Evolutionary conservation across 805 yeast genomes (phyloP).

Genomic region (Candida loeiensis): DNA sequence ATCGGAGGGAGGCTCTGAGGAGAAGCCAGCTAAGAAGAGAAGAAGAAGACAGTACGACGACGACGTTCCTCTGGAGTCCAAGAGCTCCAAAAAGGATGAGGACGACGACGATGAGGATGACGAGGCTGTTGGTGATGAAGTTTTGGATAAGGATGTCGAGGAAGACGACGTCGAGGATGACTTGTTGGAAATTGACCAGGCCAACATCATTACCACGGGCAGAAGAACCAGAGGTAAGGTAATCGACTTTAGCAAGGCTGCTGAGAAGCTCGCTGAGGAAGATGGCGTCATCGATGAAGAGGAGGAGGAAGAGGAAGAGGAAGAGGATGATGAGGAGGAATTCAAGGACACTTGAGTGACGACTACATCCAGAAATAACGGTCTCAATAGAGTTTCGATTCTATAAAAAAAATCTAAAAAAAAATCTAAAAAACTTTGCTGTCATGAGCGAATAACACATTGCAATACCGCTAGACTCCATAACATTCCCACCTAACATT

Average conservation of each 20-base stretch:
- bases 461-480: too few relatives aligned
- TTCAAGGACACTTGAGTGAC: not conserved
- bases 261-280: conserved; percentile 60
- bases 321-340: conserved; percentile 4
- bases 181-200: conserved; percentile 70
- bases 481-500: not conserved
- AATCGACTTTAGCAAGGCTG: conserved; percentile 80
- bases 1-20: conserved; percentile 13
- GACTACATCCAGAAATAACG: not conserved
- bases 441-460: too few relatives aligned
- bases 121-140: conserved; percentile 47
- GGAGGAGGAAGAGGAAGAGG: conserved; percentile 45
- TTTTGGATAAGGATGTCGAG: conserved; percentile 49
- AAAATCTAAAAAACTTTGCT: not conserved
- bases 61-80: conserved; percentile 47
- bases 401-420: conserved; percentile 2
- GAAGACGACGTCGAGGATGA: conserved; percentile 77
- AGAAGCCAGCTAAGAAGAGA: conserved; percentile 44
- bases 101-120: conserved; percentile 44
- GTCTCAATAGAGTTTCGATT: not conserved
- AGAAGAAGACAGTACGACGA: conserved; percentile 58
- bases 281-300: conserved; percentile 36
- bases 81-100: conserved; percentile 15
- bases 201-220: conserved; percentile 80
- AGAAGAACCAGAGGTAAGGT: conserved; percentile 89